Base-by-base conservation (phyloP, 306 rosid species). In the Cicer cuneatum region DNA sequence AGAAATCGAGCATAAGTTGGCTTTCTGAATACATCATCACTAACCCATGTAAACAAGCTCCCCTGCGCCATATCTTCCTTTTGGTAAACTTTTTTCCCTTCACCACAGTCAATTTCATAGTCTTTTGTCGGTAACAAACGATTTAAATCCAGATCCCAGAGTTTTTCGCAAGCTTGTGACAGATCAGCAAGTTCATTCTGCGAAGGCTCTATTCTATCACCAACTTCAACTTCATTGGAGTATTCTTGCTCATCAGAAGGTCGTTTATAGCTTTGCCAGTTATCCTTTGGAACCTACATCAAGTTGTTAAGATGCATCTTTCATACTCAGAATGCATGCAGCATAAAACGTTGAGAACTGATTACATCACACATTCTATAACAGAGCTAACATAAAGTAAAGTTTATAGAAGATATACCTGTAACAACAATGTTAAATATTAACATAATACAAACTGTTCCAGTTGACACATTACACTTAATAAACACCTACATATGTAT, bases 21-120 rank as follows among this genome's bases (percentile, higher is more conserved):
- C 77, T 67, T 94, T 81, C 88, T 79, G 83, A 94, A 83, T 65
- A 83, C 75, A 16, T 88, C 93, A 68, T 93, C 86, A 42, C 76
- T 86, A 63, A 94, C 88, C 93, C 89, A 85, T 45, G 80, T 83
- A 72, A 93, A 94, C 77, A 94, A 79, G 87, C 76, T 82, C 67
- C 91, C 95, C 80, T 87, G 77, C 0, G 97, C 98, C 87, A 87
- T 74, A 69, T 94, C 98, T 70, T 81, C 89, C 79, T 69, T 86
- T 69, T 87, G 90, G 82, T 2, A 72, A 70, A 74, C 97, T 86
- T 76, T 90, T 87, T 94, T 94, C 75, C 98, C 98, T 72, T 87
- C 96, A 29, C 97, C 97, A 63, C 96, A 91, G 82, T 94, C 95
- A 77, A 94, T 89, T 88, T 91, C 95, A 62, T 94, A 94, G 87